Evolutionary conservation across 495 filamentous ascomycete genomes (phyloP).

Genomic region (Poronia punctata): DNA sequence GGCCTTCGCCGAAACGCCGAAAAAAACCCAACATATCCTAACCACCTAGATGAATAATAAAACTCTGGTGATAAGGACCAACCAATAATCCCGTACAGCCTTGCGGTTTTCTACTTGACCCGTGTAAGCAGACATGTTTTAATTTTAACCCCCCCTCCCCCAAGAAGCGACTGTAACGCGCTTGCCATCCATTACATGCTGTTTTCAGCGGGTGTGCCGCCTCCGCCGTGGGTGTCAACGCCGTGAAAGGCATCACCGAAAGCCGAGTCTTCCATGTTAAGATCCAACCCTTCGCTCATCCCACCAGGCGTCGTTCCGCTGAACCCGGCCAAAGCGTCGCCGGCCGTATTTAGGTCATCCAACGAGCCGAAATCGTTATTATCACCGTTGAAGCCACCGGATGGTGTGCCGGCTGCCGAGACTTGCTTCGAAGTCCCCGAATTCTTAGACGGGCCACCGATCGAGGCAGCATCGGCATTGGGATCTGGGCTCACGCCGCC

Average conservation of each 20-base stretch:
- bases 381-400: slow-evolving; percentile 31
- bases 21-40: background rate
- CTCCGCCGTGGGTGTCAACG: slow-evolving; percentile 26
- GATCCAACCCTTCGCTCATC: slow-evolving; percentile 34
- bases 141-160: background rate
- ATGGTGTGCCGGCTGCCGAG: slow-evolving; percentile 35
- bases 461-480: slow-evolving; percentile 11
- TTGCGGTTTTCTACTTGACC: no score
- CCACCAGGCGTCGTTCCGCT: slow-evolving; percentile 29
- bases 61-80: background rate
- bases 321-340: slow-evolving; percentile 40
- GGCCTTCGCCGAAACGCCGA: slow-evolving; percentile 2
- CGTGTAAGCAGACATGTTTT: no score
- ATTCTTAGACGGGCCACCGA: slow-evolving; percentile 8
- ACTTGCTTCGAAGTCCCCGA: slow-evolving; percentile 21
- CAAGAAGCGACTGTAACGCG: background rate
- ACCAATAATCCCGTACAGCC: background rate
- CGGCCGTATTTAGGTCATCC: slow-evolving; percentile 45
- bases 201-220: slow-evolving; percentile 19
- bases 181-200: slow-evolving; percentile 13
- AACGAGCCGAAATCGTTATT: slow-evolving; percentile 48
- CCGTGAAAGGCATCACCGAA: slow-evolving; percentile 53
- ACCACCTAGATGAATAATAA: background rate
- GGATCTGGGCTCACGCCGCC: slow-evolving; percentile 29
- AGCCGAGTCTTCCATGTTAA: slow-evolving; percentile 48